Base-by-base conservation (phyloP, 192 early-diverging fungal species). In the Chytriomyces sp. region DNA sequence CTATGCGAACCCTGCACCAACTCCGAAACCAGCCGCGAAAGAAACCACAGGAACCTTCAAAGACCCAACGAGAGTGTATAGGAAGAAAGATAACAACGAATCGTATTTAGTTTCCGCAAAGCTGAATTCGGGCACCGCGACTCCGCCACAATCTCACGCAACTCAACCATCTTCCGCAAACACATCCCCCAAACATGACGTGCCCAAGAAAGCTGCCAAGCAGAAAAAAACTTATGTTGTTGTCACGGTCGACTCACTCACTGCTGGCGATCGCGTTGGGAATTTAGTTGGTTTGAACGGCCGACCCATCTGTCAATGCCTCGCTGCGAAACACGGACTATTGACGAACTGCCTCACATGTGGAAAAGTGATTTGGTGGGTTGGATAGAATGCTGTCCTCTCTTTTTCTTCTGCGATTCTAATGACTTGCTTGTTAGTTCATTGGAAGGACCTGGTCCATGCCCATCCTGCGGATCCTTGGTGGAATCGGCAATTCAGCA, bases 271-370 rank as follows among this genome's bases (percentile, higher is more conserved):
- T 10, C 78, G 79, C 28, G 81, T 83, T n/a, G 84, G 84, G n/a
- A 83, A 79, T 45, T 73, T 78, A 10, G 77, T 77, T 16, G 84
- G 84, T 6, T 79, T 79, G 69, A 81, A 79, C 24, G 82, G 82
- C 16, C 60, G 84, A 18, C 49, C 81, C 7, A 69, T 75, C 8
- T 86, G 84, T 61, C 82, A 86, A 76, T 86, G 84, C 62, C 61
- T 83, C 26, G 83, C 82, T 24, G 72, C 77, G 11, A 77, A 72
- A 24, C 86, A 87, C 65, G 81, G 82, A 10, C 76, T 87, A 11
- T 35, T 87, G 13, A 83, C 83, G 5, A 87, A 87, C 67, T 87
- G 86, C 65, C 46, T 87, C 18, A 80, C 16, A 5, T 87, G 86
- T 53, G 86, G 86, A 60, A 87, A 83, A 62, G 83, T 87, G 61